Percentiles rank a stretch among this genome's conserved stretches.
Evolutionary conservation across 2,329 filamentous ascomycete species (phyloP).

Genomic region (Penicillium sclerotigenum): DNA sequence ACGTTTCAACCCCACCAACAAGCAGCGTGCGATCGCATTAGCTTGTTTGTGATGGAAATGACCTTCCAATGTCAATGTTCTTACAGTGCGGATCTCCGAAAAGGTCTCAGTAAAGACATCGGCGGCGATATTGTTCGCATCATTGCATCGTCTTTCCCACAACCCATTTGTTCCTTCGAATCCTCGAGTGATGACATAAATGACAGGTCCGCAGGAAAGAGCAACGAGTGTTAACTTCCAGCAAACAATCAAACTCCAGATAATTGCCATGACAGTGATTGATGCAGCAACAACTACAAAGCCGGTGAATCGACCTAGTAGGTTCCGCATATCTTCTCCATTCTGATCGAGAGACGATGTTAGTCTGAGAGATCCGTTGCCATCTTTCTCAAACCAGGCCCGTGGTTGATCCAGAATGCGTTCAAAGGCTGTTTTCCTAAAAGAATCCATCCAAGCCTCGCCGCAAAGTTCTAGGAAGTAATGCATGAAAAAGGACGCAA

Average conservation of each 20-base stretch:
- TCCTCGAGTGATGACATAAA: conserved; percentile 62
- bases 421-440: conserved; percentile 66
- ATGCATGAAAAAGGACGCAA: conserved; percentile 63
- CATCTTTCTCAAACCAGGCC: conserved; percentile 70
- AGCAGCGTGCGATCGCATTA: conserved; percentile 50
- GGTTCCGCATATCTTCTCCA: conserved; percentile 80
- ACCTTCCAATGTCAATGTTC: conserved; percentile 68
- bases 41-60: conserved; percentile 67
- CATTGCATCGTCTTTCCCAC: conserved; percentile 70
- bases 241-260: conserved; percentile 70
- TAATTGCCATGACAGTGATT: conserved; percentile 66
- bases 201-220: conserved; percentile 64
- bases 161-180: conserved; percentile 64
- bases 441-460: conserved; percentile 71
- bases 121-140: conserved; percentile 58
- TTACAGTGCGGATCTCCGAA: conserved; percentile 73
- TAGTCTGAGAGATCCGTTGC: conserved; percentile 62
- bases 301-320: conserved; percentile 74
- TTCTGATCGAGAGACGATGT: conserved; percentile 73
- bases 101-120: conserved; percentile 72
- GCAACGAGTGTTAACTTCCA: conserved; percentile 82
- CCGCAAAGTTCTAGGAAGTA: conserved; percentile 69
- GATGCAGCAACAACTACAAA: conserved; percentile 63
- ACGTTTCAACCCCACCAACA: conserved; percentile 62
- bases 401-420: conserved; percentile 72